Percentiles rank a stretch among this genome's conserved stretches.
Conservation (phyloP, 2,329 filamentous ascomycete species). For the Calonectria henricotiae region DNA sequence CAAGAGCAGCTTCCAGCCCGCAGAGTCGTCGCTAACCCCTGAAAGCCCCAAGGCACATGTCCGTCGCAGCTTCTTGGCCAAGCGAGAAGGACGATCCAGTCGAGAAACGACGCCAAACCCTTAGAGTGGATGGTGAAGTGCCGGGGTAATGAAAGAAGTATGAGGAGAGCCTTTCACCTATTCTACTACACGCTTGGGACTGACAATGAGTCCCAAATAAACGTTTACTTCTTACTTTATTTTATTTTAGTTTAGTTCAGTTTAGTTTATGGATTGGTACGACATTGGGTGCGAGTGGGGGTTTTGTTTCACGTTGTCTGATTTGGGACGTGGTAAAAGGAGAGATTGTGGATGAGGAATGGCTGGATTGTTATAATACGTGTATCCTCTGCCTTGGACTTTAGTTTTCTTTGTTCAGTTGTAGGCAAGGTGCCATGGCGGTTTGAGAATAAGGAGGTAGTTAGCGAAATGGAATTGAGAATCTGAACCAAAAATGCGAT, state of each 20-base stretch:
- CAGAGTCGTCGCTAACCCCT: conserved; percentile 63
- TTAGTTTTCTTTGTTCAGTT: conserved; percentile 4
- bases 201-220: background rate
- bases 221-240: conserved; percentile 28
- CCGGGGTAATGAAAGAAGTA: background rate
- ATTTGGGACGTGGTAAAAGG: conserved; percentile 29
- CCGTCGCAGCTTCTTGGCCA: conserved; percentile 71
- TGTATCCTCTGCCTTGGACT: conserved; percentile 17
- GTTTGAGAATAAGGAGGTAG: conserved; percentile 5
- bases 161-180: conserved; percentile 31
- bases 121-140: conserved; percentile 33
- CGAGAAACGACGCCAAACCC: conserved; percentile 64
- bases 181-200: background rate
- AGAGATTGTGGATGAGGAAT: conserved; percentile 22
- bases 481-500: background rate
- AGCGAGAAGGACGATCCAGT: conserved; percentile 64
- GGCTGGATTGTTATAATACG: conserved; percentile 37
- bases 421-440: background rate
- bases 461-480: conserved; percentile 8
- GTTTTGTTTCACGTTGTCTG: conserved; percentile 18
- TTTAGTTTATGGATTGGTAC: conserved; percentile 23
- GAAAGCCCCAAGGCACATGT: conserved; percentile 66
- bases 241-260: conserved; percentile 6
- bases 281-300: conserved; percentile 27
- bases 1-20: conserved; percentile 79